phyloP scores from a whole-genome alignment of 768 basidiomycete genomes.

The Amanita pallidorosea region DNA sequence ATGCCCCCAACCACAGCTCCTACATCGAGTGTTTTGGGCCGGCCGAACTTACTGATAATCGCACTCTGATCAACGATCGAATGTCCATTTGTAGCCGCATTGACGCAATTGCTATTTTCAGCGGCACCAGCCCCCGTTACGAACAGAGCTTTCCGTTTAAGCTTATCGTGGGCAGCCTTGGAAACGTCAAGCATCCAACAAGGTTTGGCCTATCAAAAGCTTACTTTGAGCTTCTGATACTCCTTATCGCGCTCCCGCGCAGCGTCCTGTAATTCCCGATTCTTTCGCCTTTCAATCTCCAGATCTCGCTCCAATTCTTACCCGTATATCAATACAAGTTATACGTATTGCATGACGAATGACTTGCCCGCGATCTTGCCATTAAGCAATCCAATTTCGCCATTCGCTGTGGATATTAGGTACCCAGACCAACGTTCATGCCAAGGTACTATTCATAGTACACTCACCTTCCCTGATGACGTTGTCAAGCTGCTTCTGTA shows the following conservation, averaged over 20 bases:
- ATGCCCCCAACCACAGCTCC: slow-evolving; percentile 52
- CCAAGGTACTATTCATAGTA: background rate
- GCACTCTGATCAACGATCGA: slow-evolving; percentile 13
- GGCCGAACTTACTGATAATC: slow-evolving; percentile 12
- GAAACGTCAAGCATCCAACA: background rate
- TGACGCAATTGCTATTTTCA: slow-evolving; percentile 9
- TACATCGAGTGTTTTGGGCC: slow-evolving; percentile 27
- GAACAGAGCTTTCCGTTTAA: slow-evolving; percentile 73
- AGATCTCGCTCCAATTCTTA: slow-evolving; percentile 73
- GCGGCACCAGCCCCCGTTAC: slow-evolving; percentile 21
- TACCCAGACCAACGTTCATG: background rate
- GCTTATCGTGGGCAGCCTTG: slow-evolving; percentile 69
- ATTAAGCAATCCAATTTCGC: slow-evolving; percentile 60
- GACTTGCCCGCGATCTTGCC: slow-evolving; percentile 54
- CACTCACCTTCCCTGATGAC: slow-evolving; percentile 73
- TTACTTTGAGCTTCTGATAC: slow-evolving; percentile 77
- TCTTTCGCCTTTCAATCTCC: slow-evolving; percentile 67
- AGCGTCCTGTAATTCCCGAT: slow-evolving; percentile 62
- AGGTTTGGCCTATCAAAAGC: background rate
- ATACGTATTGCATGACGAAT: background rate
- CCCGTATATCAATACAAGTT: background rate
- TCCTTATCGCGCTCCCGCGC: slow-evolving; percentile 75
- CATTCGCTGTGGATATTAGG: slow-evolving; percentile 42
- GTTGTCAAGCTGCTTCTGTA: slow-evolving; percentile 80
- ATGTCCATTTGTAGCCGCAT: background rate